Evolutionary conservation across 1,139 yeast genomes (phyloP).

Genomic region (Taphrina pruni): DNA sequence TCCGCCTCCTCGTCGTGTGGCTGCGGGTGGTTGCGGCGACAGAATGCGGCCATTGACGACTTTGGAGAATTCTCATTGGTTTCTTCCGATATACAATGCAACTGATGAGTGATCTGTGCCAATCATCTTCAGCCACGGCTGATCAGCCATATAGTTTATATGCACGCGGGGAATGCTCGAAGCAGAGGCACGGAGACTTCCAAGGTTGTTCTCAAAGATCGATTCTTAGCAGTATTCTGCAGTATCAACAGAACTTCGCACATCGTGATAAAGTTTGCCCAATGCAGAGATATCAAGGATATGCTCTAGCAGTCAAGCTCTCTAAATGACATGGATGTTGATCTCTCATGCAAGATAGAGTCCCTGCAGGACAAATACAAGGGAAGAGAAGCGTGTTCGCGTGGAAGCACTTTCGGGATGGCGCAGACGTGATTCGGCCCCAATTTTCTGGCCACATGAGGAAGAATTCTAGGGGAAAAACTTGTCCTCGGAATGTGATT

Average conservation of each 20-base stretch:
- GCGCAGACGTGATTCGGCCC: conserved; percentile 13
- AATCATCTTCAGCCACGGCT: background rate
- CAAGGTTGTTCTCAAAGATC: too few species aligned
- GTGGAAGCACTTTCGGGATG: background rate
- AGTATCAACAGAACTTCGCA: too few species aligned
- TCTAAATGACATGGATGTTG: background rate
- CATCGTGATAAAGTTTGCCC: too few species aligned
- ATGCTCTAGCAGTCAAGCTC: too few species aligned
- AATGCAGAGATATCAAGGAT: background rate
- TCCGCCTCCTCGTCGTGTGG: background rate
- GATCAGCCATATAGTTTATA: background rate
- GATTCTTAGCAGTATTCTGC: too few species aligned
- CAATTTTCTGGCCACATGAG: conserved; percentile 3
- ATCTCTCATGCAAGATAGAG: background rate
- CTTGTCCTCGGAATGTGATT: conserved; percentile 11
- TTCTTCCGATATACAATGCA: background rate
- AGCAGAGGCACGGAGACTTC: too few species aligned
- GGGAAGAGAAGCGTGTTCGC: conserved; percentile 11
- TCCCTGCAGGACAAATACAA: background rate
- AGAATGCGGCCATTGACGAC: background rate
- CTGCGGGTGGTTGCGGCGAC: conserved; percentile 6
- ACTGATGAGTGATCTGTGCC: background rate
- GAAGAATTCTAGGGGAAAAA: conserved; percentile 9
- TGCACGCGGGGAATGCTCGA: conserved; percentile 15
- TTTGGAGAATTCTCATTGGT: background rate